Evolutionary conservation across 768 basidiomycete species (phyloP), one percentile per base, ranked within the genome.

Genomic region (Phaeolepiota aurea): DNA sequence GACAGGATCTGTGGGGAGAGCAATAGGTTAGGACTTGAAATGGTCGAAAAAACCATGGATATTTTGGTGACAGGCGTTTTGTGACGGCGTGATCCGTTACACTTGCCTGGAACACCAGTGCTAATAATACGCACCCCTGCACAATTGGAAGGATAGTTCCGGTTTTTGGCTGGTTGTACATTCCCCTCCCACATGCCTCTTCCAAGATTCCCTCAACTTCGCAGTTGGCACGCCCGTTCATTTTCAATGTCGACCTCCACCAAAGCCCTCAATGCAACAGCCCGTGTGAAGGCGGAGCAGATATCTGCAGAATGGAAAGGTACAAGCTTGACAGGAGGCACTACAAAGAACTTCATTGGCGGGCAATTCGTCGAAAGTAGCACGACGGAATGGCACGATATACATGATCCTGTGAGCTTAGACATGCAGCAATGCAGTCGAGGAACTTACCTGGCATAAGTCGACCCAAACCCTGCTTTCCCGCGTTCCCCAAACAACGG

Each of bases 391-490:
- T 97, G 87, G 86, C 76, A 89, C 45, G 89, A 94, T 35, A 77
- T 96, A 3, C 65, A 79, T 38, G 94, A 98, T 64, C 94, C 93
- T 13, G 91, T 93, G 52, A 48, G 81, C 31, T 35, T 2, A 2
- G 3, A 15, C 40, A 28, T 22, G 39, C 45, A 34, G 28, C 20
- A 32, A 43, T 28, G 20, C 44, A 31, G 15, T 44, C 37, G 32
- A 22, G 32, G 25, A 20, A n/a, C 37, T 33, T 12, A 40, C 38
- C 33, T 35, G 9, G 7, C 23, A 21, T 25, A 48, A 96, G 88
- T 82, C 90, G 3, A 91, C 93, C 0, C 93, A 99, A 69, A 82
- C 89, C 0, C 54, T 97, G 19, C 76, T 99, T 48, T 87, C 87
- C 21, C 76, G 77, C 13, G 92, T 94, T 4, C 94, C 94, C 5